Conservation (phyloP, 441 rosid species). For the Gossypium lobatum region DNA sequence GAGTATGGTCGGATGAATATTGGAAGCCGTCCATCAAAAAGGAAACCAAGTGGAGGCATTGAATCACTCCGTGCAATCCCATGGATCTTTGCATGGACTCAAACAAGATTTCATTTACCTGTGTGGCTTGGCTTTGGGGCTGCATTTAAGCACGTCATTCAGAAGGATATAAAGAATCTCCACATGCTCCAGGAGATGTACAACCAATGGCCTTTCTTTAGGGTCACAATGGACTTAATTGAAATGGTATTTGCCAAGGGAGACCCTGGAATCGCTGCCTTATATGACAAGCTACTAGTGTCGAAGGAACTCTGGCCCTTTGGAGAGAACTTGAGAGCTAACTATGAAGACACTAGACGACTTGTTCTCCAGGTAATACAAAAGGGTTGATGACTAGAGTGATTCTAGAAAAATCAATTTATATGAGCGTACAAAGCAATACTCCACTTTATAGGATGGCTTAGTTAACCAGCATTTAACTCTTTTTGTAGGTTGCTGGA, state of each 20-base stretch:
- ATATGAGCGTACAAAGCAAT: background rate
- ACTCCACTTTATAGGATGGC: background rate
- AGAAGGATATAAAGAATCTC: conserved; percentile 46
- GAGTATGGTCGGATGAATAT: conserved; percentile 77
- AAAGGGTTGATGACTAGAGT: background rate
- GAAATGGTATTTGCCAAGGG: conserved; percentile 74
- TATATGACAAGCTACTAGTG: conserved; percentile 54
- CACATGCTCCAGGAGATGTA: conserved; percentile 59
- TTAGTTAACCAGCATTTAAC: background rate
- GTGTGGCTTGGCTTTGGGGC: conserved; percentile 68
- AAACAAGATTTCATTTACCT: conserved; percentile 61
- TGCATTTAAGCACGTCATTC: conserved; percentile 43
- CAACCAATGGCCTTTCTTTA: conserved; percentile 65
- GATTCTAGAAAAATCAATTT: background rate
- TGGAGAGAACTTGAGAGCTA: conserved; percentile 42
- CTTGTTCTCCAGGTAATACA: conserved; percentile 52
- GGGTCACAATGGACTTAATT: conserved; percentile 55
- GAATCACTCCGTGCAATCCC: conserved; percentile 67
- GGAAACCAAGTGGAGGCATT: conserved; percentile 64
- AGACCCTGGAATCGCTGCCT: conserved; percentile 57
- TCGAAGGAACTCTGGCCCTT: conserved; percentile 44
- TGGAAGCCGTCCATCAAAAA: conserved; percentile 62
- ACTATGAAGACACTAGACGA: conserved; percentile 39
- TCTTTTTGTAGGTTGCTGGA: conserved; percentile 37
- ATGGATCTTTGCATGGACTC: conserved; percentile 76